phyloP scores from a whole-genome alignment of 2,329 filamentous ascomycete species.

The Domatiomyces catenatus region DNA sequence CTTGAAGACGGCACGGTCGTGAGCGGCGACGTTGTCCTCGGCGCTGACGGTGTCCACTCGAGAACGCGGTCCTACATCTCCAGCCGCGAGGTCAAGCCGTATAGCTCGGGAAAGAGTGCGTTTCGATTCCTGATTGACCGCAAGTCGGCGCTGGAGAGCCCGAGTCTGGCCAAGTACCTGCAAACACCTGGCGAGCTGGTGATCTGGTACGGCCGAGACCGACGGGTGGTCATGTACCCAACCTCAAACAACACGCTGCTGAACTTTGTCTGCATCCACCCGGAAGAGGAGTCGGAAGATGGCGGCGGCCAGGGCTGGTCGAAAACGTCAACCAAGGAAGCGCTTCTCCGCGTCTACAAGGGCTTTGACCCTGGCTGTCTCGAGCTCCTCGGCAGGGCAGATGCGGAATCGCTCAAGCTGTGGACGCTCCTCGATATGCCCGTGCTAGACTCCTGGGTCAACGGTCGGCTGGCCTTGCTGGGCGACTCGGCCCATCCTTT shows the following conservation, averaged over 20 bases:
- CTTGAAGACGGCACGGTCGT: slow-evolving; percentile 32
- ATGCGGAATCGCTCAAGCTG: slow-evolving; percentile 33
- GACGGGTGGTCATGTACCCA: slow-evolving; percentile 19
- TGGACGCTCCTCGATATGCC: slow-evolving; percentile 50
- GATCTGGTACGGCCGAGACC: slow-evolving; percentile 27
- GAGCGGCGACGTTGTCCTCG: slow-evolving; percentile 37
- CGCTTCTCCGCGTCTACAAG: slow-evolving; percentile 5
- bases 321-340: slow-evolving; percentile 2
- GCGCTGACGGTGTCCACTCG: slow-evolving; percentile 39
- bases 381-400: slow-evolving; percentile 5
- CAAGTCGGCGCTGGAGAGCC: slow-evolving; percentile 21
- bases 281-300: slow-evolving; percentile 21
- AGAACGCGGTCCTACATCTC: slow-evolving; percentile 20
- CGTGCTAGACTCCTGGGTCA: slow-evolving; percentile 28
- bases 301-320: slow-evolving; percentile 23
- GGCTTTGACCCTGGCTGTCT: slow-evolving; percentile 3
- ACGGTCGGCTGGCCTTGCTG: slow-evolving; percentile 40
- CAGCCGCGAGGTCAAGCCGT: slow-evolving; percentile 22
- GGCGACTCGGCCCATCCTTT: slow-evolving; percentile 58
- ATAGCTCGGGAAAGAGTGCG: slow-evolving; percentile 24
- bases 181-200: slow-evolving; percentile 26
- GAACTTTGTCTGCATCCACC: slow-evolving; percentile 16
- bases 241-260: slow-evolving; percentile 12
- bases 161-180: slow-evolving; percentile 25
- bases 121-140: slow-evolving; percentile 26